A percentile compares a stretch with the other conserved stretches of the same genome.
These are phyloP conservation scores for Ceratocystis colombiana DNA, from an alignment of 2,329 filamentous ascomycete species.

Conservation along the genomic window DNA sequence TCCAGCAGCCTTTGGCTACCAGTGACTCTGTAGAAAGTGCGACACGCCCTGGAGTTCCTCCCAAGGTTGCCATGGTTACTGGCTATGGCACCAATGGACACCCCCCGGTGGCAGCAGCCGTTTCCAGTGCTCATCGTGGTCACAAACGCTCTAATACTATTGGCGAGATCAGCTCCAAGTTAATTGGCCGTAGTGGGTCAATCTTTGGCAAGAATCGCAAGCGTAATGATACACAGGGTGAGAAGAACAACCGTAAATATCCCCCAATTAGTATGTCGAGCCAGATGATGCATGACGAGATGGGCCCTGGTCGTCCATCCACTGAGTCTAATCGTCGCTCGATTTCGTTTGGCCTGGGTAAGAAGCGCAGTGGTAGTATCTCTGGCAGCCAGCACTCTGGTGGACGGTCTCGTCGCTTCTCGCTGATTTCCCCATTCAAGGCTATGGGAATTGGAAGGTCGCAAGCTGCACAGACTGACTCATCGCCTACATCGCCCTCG, in stretches of 20 bases:
- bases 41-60: slow-evolving; percentile 50
- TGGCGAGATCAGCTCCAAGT: slow-evolving; percentile 69
- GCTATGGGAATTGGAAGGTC: slow-evolving; percentile 49
- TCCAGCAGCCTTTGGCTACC: slow-evolving; percentile 58
- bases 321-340: slow-evolving; percentile 64
- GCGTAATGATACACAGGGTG: slow-evolving; percentile 37
- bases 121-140: slow-evolving; percentile 33
- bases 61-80: slow-evolving; percentile 49
- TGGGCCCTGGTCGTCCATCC: slow-evolving; percentile 50
- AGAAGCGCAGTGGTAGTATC: slow-evolving; percentile 61
- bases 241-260: slow-evolving; percentile 54
- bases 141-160: slow-evolving; percentile 67
- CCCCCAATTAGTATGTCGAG: slow-evolving; percentile 87
- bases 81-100: slow-evolving; percentile 49
- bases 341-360: slow-evolving; percentile 57
- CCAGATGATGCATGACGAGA: slow-evolving; percentile 33
- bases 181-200: slow-evolving; percentile 75
- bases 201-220: slow-evolving; percentile 55
- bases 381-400: slow-evolving; percentile 45
- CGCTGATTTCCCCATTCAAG: slow-evolving; percentile 53
- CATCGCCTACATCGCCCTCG: slow-evolving; percentile 40
- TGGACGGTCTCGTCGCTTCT: slow-evolving; percentile 58
- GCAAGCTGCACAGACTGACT: slow-evolving; percentile 26
- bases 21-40: slow-evolving; percentile 59
- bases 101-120: slow-evolving; percentile 30